Evolutionary conservation across 345 rosid species (phyloP).

Genomic region (Pistacia integerrima): DNA sequence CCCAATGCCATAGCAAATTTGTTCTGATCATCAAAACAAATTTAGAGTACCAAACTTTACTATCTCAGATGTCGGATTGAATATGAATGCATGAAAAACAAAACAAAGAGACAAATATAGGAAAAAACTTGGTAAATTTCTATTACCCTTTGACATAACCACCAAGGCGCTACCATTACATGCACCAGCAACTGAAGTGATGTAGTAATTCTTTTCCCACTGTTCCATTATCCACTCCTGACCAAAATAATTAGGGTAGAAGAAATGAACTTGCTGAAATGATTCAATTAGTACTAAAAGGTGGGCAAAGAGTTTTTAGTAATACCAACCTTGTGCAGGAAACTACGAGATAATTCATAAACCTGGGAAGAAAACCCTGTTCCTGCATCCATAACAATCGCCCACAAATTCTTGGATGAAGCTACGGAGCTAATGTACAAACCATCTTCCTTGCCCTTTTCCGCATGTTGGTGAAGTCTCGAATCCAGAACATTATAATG

Average conservation of each 20-base stretch:
- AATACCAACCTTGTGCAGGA: conserved; percentile 52
- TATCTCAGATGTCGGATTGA: background rate
- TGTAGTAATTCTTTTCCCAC: conserved; percentile 60
- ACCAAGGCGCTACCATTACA: conserved; percentile 54
- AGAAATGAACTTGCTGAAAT: background rate
- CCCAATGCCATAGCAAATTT: background rate
- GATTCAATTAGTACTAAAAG: background rate
- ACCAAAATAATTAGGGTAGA: background rate
- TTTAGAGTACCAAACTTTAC: background rate
- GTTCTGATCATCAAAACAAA: conserved; percentile 2
- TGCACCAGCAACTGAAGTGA: conserved; percentile 58
- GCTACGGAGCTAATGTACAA: conserved; percentile 55
- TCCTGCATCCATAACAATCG: conserved; percentile 65
- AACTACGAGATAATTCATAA: conserved; percentile 46
- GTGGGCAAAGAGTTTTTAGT: background rate
- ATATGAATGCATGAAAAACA: background rate
- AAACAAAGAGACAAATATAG: background rate
- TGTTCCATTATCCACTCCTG: conserved; percentile 68
- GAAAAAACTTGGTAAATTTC: background rate
- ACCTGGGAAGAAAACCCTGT: conserved; percentile 54
- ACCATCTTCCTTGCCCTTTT: conserved; percentile 60
- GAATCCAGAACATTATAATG: conserved; percentile 58
- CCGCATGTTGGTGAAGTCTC: conserved; percentile 54
- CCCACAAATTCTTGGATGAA: conserved; percentile 57
- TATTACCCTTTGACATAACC: conserved; percentile 59